Evolutionary conservation across 2,329 filamentous ascomycete species (phyloP), one percentile per base, ranked within the genome.

Genomic region (Ilyonectria robusta): DNA sequence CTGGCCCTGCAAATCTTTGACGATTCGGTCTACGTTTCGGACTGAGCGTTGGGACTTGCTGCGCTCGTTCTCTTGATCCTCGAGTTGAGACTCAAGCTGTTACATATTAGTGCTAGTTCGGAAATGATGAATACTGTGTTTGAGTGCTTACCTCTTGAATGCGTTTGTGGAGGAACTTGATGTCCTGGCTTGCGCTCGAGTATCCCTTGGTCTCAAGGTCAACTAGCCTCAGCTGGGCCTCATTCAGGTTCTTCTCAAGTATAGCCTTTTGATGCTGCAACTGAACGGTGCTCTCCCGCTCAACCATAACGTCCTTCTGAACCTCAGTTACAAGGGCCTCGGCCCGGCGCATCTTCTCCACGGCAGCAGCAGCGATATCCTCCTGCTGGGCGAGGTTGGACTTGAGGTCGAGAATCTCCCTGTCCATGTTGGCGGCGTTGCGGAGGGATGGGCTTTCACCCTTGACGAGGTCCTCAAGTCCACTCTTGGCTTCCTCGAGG

Each of bases 151-250:
- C 95, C 88, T 98, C 95, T 84, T 98, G 94, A 72, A 99, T 94
- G 57, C 95, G 90, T 77, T 94, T 95, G 82, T 98, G 93, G 76
- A 98, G 83, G 84, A 98, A 98, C 77, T 96, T 93, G 73, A 98
- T 94, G 81, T 98, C 95, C 76, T 97, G 94, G 80, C 95, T 97
- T 26, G 93, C 93, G 71, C 92, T 97, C 21, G 95, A 96, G 82
- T 97, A 98, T 59, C 95, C 94, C 85, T 98, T 98, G 48, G 96
- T 98, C 84, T 99, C 95, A 9, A 98, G 87, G 78, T 98, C 96
- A 59, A 99, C 92, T 62, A 97, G 89, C 77, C 91, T 91, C 59
- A 98, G 88, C 81, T 98, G 95, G 29, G 95, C 87, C 80, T 99
- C 95, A 80, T 95, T 97, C 57, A 97, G 85, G 61, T 89, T 90